These are phyloP conservation scores for Ziziphus jujuba DNA, from an alignment of 306 rosid species.

Conservation along the genomic window DNA sequence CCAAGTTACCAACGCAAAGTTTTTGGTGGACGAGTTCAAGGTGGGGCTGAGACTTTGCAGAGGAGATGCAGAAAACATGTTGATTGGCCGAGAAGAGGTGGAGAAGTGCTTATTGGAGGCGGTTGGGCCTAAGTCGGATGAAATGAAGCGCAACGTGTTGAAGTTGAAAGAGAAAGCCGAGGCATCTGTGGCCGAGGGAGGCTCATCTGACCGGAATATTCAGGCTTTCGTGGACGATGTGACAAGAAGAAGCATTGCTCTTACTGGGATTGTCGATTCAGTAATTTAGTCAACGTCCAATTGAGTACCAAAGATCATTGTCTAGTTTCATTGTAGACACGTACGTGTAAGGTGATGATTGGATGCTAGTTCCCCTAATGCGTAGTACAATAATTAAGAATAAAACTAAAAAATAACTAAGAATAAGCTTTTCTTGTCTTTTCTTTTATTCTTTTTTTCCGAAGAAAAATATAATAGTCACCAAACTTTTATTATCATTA, in stretches of 20 bases:
- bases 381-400: no score
- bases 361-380: no score
- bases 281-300: background rate
- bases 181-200: conserved; percentile 35
- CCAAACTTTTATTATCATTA: no score
- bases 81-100: conserved; percentile 37
- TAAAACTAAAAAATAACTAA: no score
- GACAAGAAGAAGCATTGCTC: conserved; percentile 5
- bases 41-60: conserved; percentile 41
- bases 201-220: conserved; percentile 44
- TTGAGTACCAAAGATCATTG: background rate
- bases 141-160: conserved; percentile 34
- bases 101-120: conserved; percentile 44
- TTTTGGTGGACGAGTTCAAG: conserved; percentile 47
- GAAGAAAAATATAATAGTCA: no score
- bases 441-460: no score
- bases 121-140: conserved; percentile 18
- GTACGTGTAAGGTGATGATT: no score
- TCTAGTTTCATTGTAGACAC: no score
- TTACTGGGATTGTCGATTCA: background rate
- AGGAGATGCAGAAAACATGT: conserved; percentile 27
- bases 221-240: conserved; percentile 44
- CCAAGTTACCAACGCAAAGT: conserved; percentile 68
- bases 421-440: no score
- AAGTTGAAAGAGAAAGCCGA: conserved; percentile 40